These are phyloP conservation scores for Xylariaceae sp. DNA, from an alignment of 2,329 filamentous ascomycete species.

Conservation along the genomic window DNA sequence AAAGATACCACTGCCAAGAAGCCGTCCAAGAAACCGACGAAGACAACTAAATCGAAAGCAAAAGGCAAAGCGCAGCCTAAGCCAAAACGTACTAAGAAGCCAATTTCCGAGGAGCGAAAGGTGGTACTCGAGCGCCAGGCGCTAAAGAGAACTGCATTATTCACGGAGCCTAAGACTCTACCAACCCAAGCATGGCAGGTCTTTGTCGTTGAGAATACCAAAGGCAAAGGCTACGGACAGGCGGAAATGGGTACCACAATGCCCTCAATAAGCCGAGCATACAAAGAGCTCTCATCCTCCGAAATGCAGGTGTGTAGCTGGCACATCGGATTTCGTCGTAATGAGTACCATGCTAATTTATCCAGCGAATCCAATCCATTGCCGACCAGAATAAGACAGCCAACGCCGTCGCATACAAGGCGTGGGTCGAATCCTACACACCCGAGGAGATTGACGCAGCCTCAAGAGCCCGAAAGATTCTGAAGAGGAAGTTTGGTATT, in stretches of 20 bases:
- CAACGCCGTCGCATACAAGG: conserved; percentile 49
- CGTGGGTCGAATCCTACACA: conserved; percentile 55
- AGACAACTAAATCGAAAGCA: conserved; percentile 5
- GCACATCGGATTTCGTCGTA: neutral
- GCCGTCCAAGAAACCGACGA: conserved; percentile 32
- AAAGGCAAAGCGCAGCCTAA: conserved; percentile 9
- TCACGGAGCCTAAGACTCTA: conserved; percentile 46
- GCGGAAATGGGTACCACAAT: conserved; percentile 34
- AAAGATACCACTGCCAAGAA: conserved; percentile 32
- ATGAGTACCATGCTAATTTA: conserved; percentile 19
- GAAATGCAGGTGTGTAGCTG: conserved; percentile 52
- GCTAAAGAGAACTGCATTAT: conserved; percentile 50
- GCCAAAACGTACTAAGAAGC: conserved; percentile 3
- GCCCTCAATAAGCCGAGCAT: conserved; percentile 41
- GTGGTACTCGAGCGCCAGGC: conserved; percentile 30
- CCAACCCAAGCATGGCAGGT: conserved; percentile 46
- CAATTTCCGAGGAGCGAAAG: conserved; percentile 31
- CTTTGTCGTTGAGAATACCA: conserved; percentile 44
- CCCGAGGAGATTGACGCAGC: conserved; percentile 50
- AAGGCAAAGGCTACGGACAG: conserved; percentile 27
- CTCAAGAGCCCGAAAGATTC: conserved; percentile 53
- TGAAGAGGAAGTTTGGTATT: conserved; percentile 46
- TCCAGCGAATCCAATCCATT: conserved; percentile 45
- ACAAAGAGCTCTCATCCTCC: conserved; percentile 46
- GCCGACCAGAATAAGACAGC: conserved; percentile 47